A percentile compares a stretch with the other conserved stretches of the same genome.
Conservation (phyloP, 768 basidiomycete species). For the Boletus rubescentipes region DNA sequence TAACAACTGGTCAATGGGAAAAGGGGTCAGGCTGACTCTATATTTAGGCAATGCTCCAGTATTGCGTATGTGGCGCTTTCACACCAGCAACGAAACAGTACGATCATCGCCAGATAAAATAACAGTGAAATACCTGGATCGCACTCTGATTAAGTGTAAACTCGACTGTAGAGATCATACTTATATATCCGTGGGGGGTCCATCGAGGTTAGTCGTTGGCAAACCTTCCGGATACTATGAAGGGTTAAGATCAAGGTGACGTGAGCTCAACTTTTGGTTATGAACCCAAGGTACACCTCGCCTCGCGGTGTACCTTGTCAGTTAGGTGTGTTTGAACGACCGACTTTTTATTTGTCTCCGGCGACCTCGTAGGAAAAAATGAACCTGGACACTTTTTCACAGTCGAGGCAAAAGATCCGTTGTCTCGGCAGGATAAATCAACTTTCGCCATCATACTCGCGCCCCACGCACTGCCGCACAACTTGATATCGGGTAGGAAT, state of each 20-base stretch:
- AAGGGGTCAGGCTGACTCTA: background rate
- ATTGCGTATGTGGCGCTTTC: background rate
- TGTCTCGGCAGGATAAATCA: background rate
- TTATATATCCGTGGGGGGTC: conserved; percentile 2
- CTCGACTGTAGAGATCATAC: no score
- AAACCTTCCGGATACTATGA: background rate
- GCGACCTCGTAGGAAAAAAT: no score
- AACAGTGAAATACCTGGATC: no score
- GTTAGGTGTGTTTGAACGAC: no score
- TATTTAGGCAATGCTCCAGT: conserved; percentile 6
- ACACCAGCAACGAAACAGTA: background rate
- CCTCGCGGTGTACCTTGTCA: no score
- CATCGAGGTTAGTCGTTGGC: background rate
- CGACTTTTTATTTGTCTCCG: background rate
- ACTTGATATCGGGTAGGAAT: background rate
- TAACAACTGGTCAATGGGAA: background rate
- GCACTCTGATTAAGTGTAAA: conserved; percentile 8
- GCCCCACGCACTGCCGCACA: background rate
- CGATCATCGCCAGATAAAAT: no score
- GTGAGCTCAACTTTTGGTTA: no score
- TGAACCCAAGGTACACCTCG: no score
- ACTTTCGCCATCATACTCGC: background rate
- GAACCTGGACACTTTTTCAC: no score
- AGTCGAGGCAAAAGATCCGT: no score
- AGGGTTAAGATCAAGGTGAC: background rate